Percentiles rank a stretch among this genome's conserved stretches.
phyloP scores from a whole-genome alignment of 2,329 filamentous ascomycete species.

The Fusarium tricinctum region DNA sequence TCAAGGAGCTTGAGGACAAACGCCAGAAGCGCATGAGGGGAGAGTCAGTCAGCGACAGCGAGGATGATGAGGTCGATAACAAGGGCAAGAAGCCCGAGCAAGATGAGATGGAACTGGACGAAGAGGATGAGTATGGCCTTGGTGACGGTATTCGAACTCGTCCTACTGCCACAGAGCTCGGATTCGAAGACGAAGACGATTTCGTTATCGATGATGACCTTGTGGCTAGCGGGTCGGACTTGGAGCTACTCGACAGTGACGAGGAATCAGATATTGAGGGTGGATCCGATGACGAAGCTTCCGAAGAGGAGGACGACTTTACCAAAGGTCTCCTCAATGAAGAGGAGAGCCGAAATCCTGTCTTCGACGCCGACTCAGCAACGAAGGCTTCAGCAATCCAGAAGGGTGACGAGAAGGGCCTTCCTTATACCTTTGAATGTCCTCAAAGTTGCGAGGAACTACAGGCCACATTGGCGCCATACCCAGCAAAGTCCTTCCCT shows the following conservation, averaged over 20 bases:
- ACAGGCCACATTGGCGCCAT: constrained; percentile 72
- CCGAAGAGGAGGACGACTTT: constrained; percentile 69
- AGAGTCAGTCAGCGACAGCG: constrained; percentile 77
- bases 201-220: constrained; percentile 92
- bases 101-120: constrained; percentile 55
- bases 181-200: constrained; percentile 93
- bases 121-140: constrained; percentile 71
- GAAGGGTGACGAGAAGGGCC: constrained; percentile 65
- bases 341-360: constrained; percentile 67
- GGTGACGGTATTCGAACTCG: constrained; percentile 70
- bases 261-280: constrained; percentile 65
- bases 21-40: constrained; percentile 89
- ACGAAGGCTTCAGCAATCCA: constrained; percentile 54
- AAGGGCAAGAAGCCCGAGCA: constrained; percentile 56
- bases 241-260: constrained; percentile 70
- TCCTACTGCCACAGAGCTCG: constrained; percentile 72
- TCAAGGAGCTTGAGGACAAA: constrained; percentile 87
- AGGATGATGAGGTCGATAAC: constrained; percentile 65
- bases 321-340: constrained; percentile 76
- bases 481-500: constrained; percentile 76
- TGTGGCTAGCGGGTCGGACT: constrained; percentile 82
- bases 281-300: constrained; percentile 57
- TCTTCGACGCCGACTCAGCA: constrained; percentile 64
- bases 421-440: constrained; percentile 90
- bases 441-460: constrained; percentile 84